Evolutionary conservation across 2,329 filamentous ascomycete genomes (phyloP), one percentile per base, ranked within the genome.

Genomic region (Fusarium bulbicola): DNA sequence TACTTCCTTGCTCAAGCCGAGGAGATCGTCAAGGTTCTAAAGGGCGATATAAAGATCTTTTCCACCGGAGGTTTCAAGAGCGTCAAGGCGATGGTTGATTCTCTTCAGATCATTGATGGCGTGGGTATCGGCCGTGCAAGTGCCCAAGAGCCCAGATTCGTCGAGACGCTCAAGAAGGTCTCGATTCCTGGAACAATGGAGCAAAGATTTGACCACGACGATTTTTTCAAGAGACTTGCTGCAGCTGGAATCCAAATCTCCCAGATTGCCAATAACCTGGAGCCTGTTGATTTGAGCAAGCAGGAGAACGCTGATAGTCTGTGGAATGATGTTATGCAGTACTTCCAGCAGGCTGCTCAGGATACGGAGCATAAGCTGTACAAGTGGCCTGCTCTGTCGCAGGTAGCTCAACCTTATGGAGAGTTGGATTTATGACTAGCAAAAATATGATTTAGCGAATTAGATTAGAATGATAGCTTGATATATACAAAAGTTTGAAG

Each of bases 1-100:
- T 90, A 89, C 82, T 90, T 90, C 82, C 77, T 90, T 57, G 85
- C 87, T 0, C 89, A 90, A 47, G 88, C 88, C 1, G 84, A 89
- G 68, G 74, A 80, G 69, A 85, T 91, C 76, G 79, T 84, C 39
- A 73, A 73, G 52, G 61, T 30, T 11, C n/a, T 73, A n/a, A 71
- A 62, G 24, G 30, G 70, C 1, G 70, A 73, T 4, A 62, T 70
- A 9, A 73, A 61, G 30, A 46, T 73, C 12, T 73, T 70, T 15
- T 73, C 70, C 3, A 73, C 70, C 1, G 70, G 70, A n/a, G 70
- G 70, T 20, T 73, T 70, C 52, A 73, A 73, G 46, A 56, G 56
- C 0, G 15, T 61, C 1, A 61, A 56, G 36, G 70, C 66, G 3
- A 60, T 73, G 47, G 52, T 73, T 18, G 62, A 73, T 53, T 73